Evolutionary conservation across 768 basidiomycete genomes (phyloP).

Genomic region (Sutorius australiensis): DNA sequence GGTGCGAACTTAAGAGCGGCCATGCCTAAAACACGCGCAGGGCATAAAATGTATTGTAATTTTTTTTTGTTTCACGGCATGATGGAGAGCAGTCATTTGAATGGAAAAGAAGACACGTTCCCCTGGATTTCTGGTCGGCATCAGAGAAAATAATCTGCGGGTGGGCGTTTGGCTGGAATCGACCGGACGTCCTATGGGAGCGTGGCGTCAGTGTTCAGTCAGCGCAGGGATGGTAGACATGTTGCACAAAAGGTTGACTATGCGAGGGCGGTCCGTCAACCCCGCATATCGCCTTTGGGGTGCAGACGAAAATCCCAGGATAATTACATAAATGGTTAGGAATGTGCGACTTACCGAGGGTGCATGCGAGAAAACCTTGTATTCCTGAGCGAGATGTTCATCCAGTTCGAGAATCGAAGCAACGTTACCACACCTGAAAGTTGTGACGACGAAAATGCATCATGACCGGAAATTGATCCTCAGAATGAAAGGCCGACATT

Average conservation of each 20-base stretch:
- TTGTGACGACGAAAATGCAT: constrained; percentile 9
- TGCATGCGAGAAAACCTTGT: constrained; percentile 93
- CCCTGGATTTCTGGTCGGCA: not conserved
- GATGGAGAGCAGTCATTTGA: constrained; percentile 5
- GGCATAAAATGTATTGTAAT: constrained; percentile 10
- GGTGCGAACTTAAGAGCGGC: constrained; percentile 16
- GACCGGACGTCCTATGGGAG: constrained; percentile 67
- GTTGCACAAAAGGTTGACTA: constrained; percentile 1
- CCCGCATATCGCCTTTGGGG: constrained; percentile 29
- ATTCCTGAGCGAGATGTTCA: constrained; percentile 89
- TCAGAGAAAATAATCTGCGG: constrained; percentile 83
- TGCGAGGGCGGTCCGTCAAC: constrained; percentile 8
- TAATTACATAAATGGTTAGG: constrained; percentile 13
- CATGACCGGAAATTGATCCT: constrained; percentile 25
- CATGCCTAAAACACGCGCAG: constrained; percentile 30
- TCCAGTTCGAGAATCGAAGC: constrained; percentile 93
- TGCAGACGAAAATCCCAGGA: constrained; percentile 8
- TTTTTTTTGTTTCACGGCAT: constrained; percentile 17
- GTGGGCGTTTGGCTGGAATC: constrained; percentile 78
- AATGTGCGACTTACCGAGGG: constrained; percentile 57
- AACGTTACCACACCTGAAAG: constrained; percentile 84
- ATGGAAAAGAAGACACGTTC: constrained; percentile 15
- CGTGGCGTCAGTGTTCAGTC: constrained; percentile 1
- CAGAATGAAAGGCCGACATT: constrained; percentile 14
- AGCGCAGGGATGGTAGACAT: not conserved